Evolutionary conservation across 768 basidiomycete genomes (phyloP), one percentile per base, ranked within the genome.

Genomic region (Phylloporus arenicola): DNA sequence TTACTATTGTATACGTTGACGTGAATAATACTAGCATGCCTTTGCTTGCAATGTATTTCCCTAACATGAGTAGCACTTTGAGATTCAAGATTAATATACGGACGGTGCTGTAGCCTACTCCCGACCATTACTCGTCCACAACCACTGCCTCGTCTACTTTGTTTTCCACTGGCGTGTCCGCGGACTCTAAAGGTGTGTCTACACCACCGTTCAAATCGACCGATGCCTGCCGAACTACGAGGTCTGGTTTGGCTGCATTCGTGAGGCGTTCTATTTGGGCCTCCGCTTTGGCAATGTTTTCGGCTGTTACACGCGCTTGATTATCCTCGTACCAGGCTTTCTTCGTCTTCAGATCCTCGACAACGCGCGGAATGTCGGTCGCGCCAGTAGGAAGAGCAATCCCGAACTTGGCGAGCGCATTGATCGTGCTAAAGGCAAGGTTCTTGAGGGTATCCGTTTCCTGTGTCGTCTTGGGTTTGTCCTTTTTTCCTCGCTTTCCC

Each of bases 261-360:
- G 69, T 75, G 48, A 91, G 74, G 45, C 80, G 80, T 57, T 77
- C 71, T 63, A 92, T 88, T 56, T 86, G 80, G 13, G 76, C 78
- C 65, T 92, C 86, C 12, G 86, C 91, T 70, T 87, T 87, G 34
- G 83, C 80, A 45, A 92, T 72, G 58, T 89, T 88, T 62, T 89
- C 88, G 5, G 80, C 78, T 2, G 90, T 92, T 55, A 79, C 80
- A 20, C 81, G 82, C 24, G 79, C 80, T 69, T 94, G 92, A 71
- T 98, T 98, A 29, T 89, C 94, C 66, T 87, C 83, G 62, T 83
- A 96, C 92, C 93, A 98, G 20, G 84, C 77, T 73, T 93, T 93
- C 79, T 98, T 99, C 45, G 82, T 89, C 69, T 87, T 87, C 51
- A 99, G 77, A 65, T 96, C 90, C 62, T 90, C 88, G 50, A 98